Percentiles rank a stretch among this genome's conserved stretches.
Conservation (phyloP, 1,284 basidiomycete genomes). For the Golubevia pallescens region DNA sequence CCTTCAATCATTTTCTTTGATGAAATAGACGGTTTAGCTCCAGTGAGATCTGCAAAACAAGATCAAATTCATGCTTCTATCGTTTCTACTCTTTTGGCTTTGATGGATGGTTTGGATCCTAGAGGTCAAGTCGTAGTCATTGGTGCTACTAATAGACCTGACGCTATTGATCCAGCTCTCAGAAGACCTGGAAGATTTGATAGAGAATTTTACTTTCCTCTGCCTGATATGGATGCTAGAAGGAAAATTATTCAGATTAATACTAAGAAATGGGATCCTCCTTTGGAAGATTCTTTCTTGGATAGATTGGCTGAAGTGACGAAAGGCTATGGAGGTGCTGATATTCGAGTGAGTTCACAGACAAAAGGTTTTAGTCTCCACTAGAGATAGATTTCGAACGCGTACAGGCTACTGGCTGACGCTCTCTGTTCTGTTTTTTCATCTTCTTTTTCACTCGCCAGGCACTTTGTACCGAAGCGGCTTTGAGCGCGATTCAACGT, state of each 20-base stretch:
- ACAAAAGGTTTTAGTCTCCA: no score
- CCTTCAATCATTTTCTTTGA: slow-evolving; percentile 8
- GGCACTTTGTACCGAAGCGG: slow-evolving; percentile 45
- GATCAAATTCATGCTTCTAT: slow-evolving; percentile 4
- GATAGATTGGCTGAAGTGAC: slow-evolving; percentile 3
- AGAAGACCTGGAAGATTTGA: slow-evolving; percentile 3
- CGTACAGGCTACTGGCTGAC: no score
- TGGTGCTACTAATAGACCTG: slow-evolving; percentile 2
- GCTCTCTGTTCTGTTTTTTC: neutral
- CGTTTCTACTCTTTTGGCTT: slow-evolving; percentile 4
- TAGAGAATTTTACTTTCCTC: slow-evolving; percentile 5
- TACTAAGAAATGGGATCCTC: slow-evolving; percentile 2
- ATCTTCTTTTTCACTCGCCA: neutral
- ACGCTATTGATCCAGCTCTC: slow-evolving; percentile 3
- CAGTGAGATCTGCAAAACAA: neutral
- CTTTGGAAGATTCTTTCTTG: slow-evolving; percentile 1
- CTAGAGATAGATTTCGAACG: neutral
- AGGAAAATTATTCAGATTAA: slow-evolving; percentile 6
- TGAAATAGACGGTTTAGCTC: slow-evolving; percentile 5
- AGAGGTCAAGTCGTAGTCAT: slow-evolving; percentile 3
- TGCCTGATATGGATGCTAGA: slow-evolving; percentile 2
- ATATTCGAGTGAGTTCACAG: slow-evolving; percentile 2
- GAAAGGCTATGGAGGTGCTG: slow-evolving; percentile 3
- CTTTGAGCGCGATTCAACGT: slow-evolving; percentile 60
- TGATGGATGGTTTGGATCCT: slow-evolving; percentile 2